A percentile compares a stretch with the other conserved stretches of the same genome.
Conservation (phyloP, 345 rosid genomes). For the Syzygium grande region DNA sequence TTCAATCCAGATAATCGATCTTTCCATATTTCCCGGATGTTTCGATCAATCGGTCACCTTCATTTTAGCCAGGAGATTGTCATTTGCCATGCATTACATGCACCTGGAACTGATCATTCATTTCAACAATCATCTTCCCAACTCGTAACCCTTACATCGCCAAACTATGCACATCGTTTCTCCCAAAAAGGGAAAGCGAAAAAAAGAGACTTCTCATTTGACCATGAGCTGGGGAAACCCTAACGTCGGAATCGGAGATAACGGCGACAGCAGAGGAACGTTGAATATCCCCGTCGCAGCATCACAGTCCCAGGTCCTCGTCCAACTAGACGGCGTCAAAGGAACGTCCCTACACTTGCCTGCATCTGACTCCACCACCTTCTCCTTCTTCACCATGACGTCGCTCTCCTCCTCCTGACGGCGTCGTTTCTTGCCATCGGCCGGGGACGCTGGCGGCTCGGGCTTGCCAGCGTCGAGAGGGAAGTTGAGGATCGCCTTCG, state of each 20-base stretch:
- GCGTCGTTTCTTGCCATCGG: slow-evolving; percentile 27
- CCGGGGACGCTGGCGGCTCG: neutral
- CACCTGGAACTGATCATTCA: neutral
- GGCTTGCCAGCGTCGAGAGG: slow-evolving; percentile 62
- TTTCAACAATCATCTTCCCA: neutral
- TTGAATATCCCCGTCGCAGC: slow-evolving; percentile 32
- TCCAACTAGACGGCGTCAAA: slow-evolving; percentile 35
- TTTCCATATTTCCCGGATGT: neutral
- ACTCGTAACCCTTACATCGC: neutral
- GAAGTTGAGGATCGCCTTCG: slow-evolving; percentile 82
- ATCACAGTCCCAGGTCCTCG: slow-evolving; percentile 13
- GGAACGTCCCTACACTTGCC: slow-evolving; percentile 12
- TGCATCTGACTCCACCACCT: slow-evolving; percentile 7
- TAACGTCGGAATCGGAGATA: slow-evolving; percentile 30
- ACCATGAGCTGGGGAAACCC: slow-evolving; percentile 21
- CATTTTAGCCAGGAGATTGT: neutral
- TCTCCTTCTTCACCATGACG: neutral
- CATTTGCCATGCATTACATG: neutral
- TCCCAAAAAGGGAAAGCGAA: neutral
- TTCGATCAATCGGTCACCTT: neutral
- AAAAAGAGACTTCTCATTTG: neutral
- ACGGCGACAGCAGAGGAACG: slow-evolving; percentile 49
- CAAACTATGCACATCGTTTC: neutral
- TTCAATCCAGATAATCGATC: neutral
- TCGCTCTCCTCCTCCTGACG: slow-evolving; percentile 13